Percentiles rank a stretch among this genome's conserved stretches.
Conservation (phyloP, 176 grass and related monocot genomes). For the Eremochloa ophiuroides region DNA sequence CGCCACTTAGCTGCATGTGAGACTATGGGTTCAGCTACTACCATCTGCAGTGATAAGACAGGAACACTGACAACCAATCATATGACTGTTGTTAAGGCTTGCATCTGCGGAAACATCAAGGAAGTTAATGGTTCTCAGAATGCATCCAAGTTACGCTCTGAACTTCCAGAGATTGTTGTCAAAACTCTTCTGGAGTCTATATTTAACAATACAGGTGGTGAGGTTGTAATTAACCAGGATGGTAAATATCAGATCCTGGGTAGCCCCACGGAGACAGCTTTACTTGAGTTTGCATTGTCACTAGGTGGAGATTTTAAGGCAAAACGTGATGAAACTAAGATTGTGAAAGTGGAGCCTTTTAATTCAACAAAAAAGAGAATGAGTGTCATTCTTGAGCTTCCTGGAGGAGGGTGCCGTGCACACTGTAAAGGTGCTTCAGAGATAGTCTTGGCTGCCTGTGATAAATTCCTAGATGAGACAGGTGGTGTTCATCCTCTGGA, state of each 20-base stretch:
- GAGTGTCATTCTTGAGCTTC: constrained; percentile 78
- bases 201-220: constrained; percentile 95
- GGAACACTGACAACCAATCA: constrained; percentile 93
- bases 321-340: constrained; percentile 57
- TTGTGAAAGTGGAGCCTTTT: constrained; percentile 93
- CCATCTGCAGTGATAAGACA: constrained; percentile 97
- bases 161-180: constrained; percentile 56
- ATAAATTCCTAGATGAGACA: constrained; percentile 65
- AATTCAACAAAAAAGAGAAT: constrained; percentile 97
- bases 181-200: constrained; percentile 81
- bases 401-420: constrained; percentile 55
- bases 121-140: constrained; percentile 53
- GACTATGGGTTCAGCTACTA: constrained; percentile 97
- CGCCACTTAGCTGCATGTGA: constrained; percentile 94
- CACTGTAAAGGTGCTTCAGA: constrained; percentile 95
- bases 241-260: constrained; percentile 74
- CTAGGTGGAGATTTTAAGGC: constrained; percentile 83
- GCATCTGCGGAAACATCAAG: constrained; percentile 65
- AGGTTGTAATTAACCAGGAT: constrained; percentile 75
- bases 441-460: constrained; percentile 84
- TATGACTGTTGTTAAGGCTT: constrained; percentile 95
- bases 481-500: constrained; percentile 58
- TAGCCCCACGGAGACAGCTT: constrained; percentile 82
- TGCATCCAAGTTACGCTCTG: constrained; percentile 52
- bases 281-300: constrained; percentile 87